phyloP scores from a whole-genome alignment of 106 monocot genomes.

The Dioscorea alata region DNA sequence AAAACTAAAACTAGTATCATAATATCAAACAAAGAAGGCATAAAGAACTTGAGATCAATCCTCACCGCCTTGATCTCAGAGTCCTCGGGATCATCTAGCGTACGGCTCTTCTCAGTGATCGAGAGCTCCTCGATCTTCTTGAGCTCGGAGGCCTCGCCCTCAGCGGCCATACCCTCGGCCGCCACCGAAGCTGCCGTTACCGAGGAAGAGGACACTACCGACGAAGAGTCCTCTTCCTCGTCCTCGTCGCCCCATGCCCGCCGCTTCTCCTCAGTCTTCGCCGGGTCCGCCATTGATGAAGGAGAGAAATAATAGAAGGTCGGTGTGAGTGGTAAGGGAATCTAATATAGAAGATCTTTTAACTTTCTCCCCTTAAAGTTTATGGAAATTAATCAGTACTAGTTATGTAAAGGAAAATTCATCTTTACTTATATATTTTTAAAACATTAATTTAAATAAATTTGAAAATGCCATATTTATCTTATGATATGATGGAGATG shows the following conservation, averaged over 20 bases:
- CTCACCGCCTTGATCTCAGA: conserved; percentile 67
- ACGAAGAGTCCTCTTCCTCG: conserved; percentile 17
- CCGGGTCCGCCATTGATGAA: background rate
- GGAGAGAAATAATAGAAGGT: background rate
- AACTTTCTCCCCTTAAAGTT: too few relatives aligned
- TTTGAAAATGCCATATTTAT: too few relatives aligned
- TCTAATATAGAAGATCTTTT: too few relatives aligned
- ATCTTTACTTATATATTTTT: too few relatives aligned
- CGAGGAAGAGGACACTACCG: conserved; percentile 4
- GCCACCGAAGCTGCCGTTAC: conserved; percentile 1
- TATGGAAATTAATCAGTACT: too few relatives aligned
- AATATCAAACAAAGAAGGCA: background rate
- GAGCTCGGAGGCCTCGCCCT: conserved; percentile 12
- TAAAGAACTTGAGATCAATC: background rate
- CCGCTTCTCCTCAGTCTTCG: conserved; percentile 26
- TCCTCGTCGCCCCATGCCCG: conserved; percentile 38
- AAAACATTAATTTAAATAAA: too few relatives aligned
- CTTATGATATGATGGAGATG: too few relatives aligned
- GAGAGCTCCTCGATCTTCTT: conserved; percentile 30
- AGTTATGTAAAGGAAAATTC: too few relatives aligned
- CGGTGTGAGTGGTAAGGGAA: too few relatives aligned
- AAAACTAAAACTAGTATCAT: background rate
- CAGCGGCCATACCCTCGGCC: background rate
- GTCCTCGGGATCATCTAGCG: conserved; percentile 61
- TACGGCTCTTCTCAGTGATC: conserved; percentile 22